Conservation (phyloP, 2,329 filamentous ascomycete species). For the Botrytis paeoniae region DNA sequence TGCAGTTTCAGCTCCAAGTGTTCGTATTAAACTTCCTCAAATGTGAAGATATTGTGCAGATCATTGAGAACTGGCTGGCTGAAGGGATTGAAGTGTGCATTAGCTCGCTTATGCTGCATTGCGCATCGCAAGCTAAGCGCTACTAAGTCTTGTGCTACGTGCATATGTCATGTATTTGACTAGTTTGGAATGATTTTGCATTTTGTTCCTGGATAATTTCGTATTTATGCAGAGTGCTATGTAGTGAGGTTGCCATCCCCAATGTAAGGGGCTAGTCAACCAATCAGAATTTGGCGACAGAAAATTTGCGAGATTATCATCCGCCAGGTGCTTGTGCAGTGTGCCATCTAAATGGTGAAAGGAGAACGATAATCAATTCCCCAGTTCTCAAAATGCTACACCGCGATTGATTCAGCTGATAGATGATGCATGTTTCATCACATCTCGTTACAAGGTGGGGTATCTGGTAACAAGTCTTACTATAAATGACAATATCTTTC, state of each 20-base stretch:
- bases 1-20: background rate
- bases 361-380: too few relatives aligned
- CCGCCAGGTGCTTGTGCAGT: background rate
- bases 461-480: background rate
- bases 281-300: background rate
- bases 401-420: background rate
- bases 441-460: background rate
- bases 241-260: background rate
- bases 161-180: background rate
- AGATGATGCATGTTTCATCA: background rate
- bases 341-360: background rate
- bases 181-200: background rate
- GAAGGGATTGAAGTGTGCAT: background rate
- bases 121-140: background rate
- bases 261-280: background rate
- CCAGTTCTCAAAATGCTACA: background rate
- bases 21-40: too few relatives aligned
- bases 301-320: background rate
- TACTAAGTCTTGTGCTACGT: background rate
- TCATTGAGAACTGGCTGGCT: background rate
- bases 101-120: background rate
- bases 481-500: background rate
- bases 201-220: background rate
- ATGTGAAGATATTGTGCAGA: too few relatives aligned
- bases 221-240: background rate